These are phyloP conservation scores for Rhizopogon salebrosus DNA, from an alignment of 768 basidiomycete species.

Conservation along the genomic window DNA sequence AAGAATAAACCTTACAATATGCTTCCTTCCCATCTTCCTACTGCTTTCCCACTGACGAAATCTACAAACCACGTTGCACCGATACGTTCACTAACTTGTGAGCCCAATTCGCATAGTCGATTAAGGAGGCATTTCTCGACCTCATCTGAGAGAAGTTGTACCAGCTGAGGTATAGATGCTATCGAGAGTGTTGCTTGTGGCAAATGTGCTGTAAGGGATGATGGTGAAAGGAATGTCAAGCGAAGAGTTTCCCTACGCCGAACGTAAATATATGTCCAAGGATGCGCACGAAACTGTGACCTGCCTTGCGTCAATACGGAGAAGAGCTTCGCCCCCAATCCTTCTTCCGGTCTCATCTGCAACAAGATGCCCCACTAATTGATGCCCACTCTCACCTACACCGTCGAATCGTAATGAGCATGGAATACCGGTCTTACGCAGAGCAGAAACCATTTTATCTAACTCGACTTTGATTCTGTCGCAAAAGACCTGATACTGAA, in stretches of 20 bases:
- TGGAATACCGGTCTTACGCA: conserved; percentile 50
- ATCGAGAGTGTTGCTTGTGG: conserved; percentile 73
- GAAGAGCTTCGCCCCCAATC: conserved; percentile 66
- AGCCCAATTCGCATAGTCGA: conserved; percentile 65
- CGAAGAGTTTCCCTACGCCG: conserved; percentile 60
- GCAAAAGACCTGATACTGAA: conserved; percentile 79
- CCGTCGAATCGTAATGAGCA: conserved; percentile 54
- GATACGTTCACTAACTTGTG: conserved; percentile 42
- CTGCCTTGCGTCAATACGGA: conserved; percentile 68
- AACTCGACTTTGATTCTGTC: conserved; percentile 56
- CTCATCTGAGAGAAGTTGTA: conserved; percentile 72
- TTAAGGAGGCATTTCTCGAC: conserved; percentile 65
- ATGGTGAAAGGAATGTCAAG: conserved; percentile 73
- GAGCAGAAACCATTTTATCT: conserved; percentile 39
- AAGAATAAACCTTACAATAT: conserved; percentile 50
- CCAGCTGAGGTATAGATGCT: conserved; percentile 71
- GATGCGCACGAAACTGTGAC: conserved; percentile 4
- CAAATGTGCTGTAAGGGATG: conserved; percentile 70
- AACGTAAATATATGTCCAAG: background rate
- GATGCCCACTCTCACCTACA: conserved; percentile 62
- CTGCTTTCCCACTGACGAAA: conserved; percentile 50
- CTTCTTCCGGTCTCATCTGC: conserved; percentile 33
- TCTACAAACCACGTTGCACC: conserved; percentile 77
- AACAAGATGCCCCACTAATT: conserved; percentile 44
- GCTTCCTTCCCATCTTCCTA: conserved; percentile 79